A percentile compares a stretch with the other conserved stretches of the same genome.
These are phyloP conservation scores for Obba rivulosa DNA, from an alignment of 768 basidiomycete genomes.

Conservation along the genomic window DNA sequence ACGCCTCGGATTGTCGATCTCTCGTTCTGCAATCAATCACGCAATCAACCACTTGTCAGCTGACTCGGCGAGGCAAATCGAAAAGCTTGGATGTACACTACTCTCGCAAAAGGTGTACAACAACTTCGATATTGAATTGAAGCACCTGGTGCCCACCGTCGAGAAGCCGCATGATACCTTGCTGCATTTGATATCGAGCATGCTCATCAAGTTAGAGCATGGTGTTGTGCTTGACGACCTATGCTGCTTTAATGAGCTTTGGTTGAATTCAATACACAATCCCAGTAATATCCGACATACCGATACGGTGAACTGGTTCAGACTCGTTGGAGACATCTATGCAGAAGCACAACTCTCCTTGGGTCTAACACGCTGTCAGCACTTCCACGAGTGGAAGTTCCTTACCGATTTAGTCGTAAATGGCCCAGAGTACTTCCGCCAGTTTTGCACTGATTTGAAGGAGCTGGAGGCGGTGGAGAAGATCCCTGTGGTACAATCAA, in stretches of 20 bases:
- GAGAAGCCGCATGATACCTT: conserved; percentile 23
- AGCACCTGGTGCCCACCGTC: conserved; percentile 23
- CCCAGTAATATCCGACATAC: background rate
- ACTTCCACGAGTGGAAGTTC: conserved; percentile 21
- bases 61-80: conserved; percentile 1
- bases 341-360: background rate
- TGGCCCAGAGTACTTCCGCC: conserved; percentile 17
- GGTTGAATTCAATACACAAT: conserved; percentile 26
- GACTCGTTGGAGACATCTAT: background rate
- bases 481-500: conserved; percentile 14
- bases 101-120: conserved; percentile 31
- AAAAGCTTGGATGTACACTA: conserved; percentile 21
- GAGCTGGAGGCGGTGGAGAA: conserved; percentile 11
- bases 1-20: conserved; percentile 19
- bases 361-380: background rate
- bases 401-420: conserved; percentile 19
- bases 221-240: conserved; percentile 20
- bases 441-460: conserved; percentile 1
- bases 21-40: conserved; percentile 13
- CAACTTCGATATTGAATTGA: conserved; percentile 38
- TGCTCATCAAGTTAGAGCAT: conserved; percentile 24
- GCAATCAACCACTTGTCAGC: conserved; percentile 16
- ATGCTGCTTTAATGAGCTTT: conserved; percentile 27
- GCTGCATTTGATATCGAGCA: conserved; percentile 30
- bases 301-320: background rate